A percentile compares a stretch with the other conserved stretches of the same genome.
These are phyloP conservation scores for Trametes coccinea DNA, from an alignment of 768 basidiomycete species.

Conservation along the genomic window DNA sequence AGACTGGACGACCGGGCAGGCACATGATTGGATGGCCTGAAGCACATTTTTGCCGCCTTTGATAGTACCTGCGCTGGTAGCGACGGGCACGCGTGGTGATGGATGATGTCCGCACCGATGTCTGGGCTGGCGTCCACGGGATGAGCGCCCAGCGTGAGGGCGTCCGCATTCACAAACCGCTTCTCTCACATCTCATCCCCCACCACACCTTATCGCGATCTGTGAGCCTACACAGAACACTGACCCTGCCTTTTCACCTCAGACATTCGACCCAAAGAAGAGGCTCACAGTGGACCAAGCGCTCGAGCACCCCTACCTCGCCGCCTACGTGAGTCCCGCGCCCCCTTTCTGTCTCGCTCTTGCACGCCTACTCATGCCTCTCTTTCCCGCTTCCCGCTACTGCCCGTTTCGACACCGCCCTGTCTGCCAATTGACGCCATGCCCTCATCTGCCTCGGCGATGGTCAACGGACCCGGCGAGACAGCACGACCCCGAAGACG, in stretches of 20 bases:
- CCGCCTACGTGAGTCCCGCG: constrained; percentile 59
- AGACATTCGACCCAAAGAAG: constrained; percentile 89
- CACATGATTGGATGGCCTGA: too few species aligned
- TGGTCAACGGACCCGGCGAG: neutral
- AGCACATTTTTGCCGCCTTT: neutral
- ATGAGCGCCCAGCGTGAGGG: neutral
- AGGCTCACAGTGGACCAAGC: constrained; percentile 82
- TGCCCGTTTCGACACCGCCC: neutral
- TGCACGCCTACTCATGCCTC: neutral
- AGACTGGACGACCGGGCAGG: neutral
- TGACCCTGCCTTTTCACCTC: neutral
- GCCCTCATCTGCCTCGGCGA: neutral
- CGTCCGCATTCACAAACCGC: neutral
- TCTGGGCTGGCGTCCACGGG: too few species aligned
- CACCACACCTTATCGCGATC: neutral
- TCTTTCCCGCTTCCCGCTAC: neutral
- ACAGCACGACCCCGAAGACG: constrained; percentile 87
- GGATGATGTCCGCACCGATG: neutral
- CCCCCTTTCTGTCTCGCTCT: neutral
- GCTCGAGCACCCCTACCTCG: constrained; percentile 78
- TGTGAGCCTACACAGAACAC: neutral
- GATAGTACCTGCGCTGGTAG: constrained; percentile 2
- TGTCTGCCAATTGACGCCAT: neutral
- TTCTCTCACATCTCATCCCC: neutral
- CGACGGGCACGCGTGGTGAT: neutral